phyloP scores from a whole-genome alignment of 805 yeast genomes.

The Zygosaccharomyces pseudorouxii region DNA sequence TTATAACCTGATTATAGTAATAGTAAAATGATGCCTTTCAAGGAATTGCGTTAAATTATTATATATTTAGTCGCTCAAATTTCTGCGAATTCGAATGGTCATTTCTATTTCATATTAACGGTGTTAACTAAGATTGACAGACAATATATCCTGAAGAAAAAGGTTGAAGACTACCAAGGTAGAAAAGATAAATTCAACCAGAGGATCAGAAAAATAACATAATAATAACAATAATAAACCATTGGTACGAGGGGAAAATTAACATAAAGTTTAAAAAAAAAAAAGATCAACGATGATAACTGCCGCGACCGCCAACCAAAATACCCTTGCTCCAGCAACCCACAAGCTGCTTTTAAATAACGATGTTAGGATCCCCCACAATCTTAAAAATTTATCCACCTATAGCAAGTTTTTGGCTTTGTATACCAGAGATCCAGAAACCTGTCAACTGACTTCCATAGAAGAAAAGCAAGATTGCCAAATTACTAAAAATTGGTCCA shows the following conservation, averaged over 20 bases:
- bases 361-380: conserved; percentile 23
- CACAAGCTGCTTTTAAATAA: conserved; percentile 4
- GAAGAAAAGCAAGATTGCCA: conserved; percentile 35
- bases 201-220: background rate
- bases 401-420: conserved; percentile 39
- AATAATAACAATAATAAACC: background rate
- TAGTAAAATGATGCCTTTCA: background rate
- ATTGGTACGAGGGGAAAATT: background rate
- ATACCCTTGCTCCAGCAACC: background rate
- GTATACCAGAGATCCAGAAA: conserved; percentile 32
- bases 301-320: conserved; percentile 9
- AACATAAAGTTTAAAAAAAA: background rate
- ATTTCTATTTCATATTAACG: background rate
- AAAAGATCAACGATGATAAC: conserved; percentile 13
- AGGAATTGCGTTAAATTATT: background rate
- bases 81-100: background rate
- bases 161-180: background rate
- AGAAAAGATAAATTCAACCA: background rate
- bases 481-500: conserved; percentile 31
- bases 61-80: background rate
- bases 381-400: conserved; percentile 31
- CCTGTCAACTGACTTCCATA: conserved; percentile 21
- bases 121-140: background rate
- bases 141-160: background rate
- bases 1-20: background rate